A percentile compares a stretch with the other conserved stretches of the same genome.
Conservation (phyloP, 2,329 filamentous ascomycete species). For the Tolypocladium ovalisporum region DNA sequence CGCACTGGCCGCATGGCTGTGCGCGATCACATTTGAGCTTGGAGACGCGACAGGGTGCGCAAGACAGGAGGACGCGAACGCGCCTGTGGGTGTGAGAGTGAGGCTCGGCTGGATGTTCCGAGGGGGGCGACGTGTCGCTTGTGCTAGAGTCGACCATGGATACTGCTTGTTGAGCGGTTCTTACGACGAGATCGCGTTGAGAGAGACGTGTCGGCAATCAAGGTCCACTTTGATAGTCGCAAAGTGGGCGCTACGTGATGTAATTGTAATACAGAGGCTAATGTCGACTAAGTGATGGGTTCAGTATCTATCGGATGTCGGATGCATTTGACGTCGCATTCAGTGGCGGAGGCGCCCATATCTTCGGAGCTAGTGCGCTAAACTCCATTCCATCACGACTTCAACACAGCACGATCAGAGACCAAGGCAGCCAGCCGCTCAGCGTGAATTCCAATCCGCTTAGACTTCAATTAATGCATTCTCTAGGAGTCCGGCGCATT, state of each 20-base stretch:
- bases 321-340: neutral
- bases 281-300: neutral
- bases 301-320: neutral
- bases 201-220: neutral
- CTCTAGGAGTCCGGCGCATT: constrained; percentile 56
- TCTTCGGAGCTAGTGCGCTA: neutral
- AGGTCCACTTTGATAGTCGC: neutral
- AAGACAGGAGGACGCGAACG: constrained; percentile 38
- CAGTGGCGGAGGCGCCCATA: neutral
- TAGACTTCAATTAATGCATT: neutral
- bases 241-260: neutral
- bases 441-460: neutral
- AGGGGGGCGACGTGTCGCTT: constrained; percentile 10
- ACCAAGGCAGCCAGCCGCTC: neutral
- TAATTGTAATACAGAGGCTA: neutral
- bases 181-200: neutral
- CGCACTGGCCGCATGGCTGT: constrained; percentile 40
- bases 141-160: constrained; percentile 9
- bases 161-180: neutral
- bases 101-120: constrained; percentile 5
- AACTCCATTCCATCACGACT: neutral
- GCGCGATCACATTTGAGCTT: constrained; percentile 47
- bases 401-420: neutral
- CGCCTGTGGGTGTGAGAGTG: constrained; percentile 25
- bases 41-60: constrained; percentile 38